These are phyloP conservation scores for Leccinum insolens DNA, from an alignment of 1,284 basidiomycete species.

Conservation along the genomic window DNA sequence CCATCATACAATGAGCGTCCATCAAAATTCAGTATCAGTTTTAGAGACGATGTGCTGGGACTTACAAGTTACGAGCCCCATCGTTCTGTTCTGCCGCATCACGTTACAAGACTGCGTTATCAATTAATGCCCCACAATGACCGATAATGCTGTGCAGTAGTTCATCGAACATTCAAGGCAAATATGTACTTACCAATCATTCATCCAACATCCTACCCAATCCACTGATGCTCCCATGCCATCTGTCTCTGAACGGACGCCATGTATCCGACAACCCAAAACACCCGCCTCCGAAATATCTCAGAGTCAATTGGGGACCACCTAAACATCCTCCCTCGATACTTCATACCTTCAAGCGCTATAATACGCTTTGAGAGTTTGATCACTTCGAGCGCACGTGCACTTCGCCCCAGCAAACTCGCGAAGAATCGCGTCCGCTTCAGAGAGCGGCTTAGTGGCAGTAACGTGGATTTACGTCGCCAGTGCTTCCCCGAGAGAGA, in stretches of 20 bases:
- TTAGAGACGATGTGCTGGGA: not conserved
- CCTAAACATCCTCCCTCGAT: not conserved
- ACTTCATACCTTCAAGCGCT: not conserved
- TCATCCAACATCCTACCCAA: slow-evolving; percentile 12
- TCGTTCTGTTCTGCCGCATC: too few relatives aligned
- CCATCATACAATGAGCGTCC: not conserved
- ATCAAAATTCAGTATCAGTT: not conserved
- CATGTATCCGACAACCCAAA: not conserved
- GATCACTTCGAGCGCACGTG: not conserved
- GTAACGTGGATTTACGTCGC: not conserved
- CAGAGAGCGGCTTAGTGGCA: not conserved
- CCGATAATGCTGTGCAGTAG: too few relatives aligned
- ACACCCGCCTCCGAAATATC: not conserved
- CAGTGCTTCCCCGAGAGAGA: not conserved
- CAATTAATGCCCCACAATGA: too few relatives aligned
- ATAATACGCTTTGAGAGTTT: not conserved
- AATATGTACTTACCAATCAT: too few relatives aligned
- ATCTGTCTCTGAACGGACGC: not conserved
- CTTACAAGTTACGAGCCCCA: too few relatives aligned
- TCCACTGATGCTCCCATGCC: not conserved
- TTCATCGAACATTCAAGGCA: too few relatives aligned
- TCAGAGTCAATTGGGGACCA: not conserved
- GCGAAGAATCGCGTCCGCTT: not conserved
- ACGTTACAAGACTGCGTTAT: too few relatives aligned
- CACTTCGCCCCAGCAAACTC: not conserved